phyloP scores from a whole-genome alignment of 2,329 filamentous ascomycete species.

The Arthroderma uncinatum region DNA sequence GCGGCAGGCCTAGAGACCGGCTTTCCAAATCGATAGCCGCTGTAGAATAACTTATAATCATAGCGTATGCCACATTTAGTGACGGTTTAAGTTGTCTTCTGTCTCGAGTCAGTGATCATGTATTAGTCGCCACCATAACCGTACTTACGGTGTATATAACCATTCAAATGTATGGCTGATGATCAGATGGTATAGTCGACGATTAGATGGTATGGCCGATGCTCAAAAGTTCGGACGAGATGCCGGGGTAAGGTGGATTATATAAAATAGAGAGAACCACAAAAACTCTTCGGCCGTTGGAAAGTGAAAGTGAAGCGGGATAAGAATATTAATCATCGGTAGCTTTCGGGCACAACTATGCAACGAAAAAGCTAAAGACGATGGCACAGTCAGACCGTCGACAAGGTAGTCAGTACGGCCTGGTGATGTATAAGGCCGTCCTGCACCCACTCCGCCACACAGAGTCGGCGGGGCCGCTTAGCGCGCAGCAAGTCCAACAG shows the following conservation, averaged over 20 bases:
- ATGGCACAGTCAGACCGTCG: not conserved
- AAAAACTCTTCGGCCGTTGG: no score
- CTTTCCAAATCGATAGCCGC: constrained; percentile 19
- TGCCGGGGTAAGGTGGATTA: constrained; percentile 1
- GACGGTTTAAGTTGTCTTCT: constrained; percentile 6
- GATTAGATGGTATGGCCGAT: no score
- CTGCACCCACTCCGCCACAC: constrained; percentile 12
- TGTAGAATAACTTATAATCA: constrained; percentile 23
- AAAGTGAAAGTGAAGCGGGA: constrained; percentile 1
- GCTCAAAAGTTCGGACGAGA: not conserved
- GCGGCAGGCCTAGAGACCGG: constrained; percentile 20
- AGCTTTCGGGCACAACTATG: constrained; percentile 1
- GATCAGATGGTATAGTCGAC: not conserved
- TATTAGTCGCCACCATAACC: not conserved
- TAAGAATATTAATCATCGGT: not conserved
- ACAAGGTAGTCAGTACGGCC: not conserved
- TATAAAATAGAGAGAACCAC: not conserved
- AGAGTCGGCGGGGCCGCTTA: constrained; percentile 11
- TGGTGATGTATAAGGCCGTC: not conserved
- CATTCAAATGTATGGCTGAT: no score
- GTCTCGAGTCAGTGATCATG: constrained; percentile 6
- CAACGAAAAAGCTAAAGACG: not conserved
- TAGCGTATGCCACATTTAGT: constrained; percentile 16
- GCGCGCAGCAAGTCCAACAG: not conserved
- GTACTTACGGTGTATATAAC: not conserved